Conservation (phyloP, 139 green algal species). For the Gonium pectorale region DNA sequence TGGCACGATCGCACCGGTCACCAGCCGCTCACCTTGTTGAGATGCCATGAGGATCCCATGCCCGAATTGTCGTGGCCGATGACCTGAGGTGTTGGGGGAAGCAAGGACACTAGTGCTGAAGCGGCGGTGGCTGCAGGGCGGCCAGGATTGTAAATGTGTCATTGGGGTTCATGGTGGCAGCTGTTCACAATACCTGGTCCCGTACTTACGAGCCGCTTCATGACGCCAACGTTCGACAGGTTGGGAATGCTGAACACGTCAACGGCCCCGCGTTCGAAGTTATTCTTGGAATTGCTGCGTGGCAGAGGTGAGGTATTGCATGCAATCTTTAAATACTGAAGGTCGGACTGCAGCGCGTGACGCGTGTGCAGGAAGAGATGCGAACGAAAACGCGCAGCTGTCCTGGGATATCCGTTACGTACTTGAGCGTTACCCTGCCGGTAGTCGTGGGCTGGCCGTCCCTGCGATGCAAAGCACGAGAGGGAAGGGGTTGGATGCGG, state of each 20-base stretch:
- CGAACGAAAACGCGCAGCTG: too few relatives aligned
- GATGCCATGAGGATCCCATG: slow-evolving; percentile 70
- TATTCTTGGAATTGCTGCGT: slow-evolving; percentile 58
- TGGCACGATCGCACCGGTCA: not conserved
- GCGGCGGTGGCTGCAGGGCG: too few relatives aligned
- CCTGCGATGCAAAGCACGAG: slow-evolving; percentile 44
- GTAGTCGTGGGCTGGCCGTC: slow-evolving; percentile 47
- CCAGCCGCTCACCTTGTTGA: slow-evolving; percentile 59
- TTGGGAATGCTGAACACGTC: slow-evolving; percentile 64
- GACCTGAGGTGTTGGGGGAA: too few relatives aligned
- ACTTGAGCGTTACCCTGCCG: slow-evolving; percentile 50
- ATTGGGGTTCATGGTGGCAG: too few relatives aligned
- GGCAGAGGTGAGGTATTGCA: not conserved
- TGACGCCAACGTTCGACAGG: slow-evolving; percentile 57
- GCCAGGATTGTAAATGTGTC: too few relatives aligned
- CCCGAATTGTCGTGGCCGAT: slow-evolving; percentile 76
- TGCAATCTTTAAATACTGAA: not conserved
- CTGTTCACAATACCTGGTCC: too few relatives aligned
- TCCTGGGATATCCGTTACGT: too few relatives aligned
- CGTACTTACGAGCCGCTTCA: slow-evolving; percentile 64
- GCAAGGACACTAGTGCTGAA: too few relatives aligned
- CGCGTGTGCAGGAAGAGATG: too few relatives aligned
- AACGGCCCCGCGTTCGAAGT: slow-evolving; percentile 71
- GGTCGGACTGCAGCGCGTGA: too few relatives aligned
- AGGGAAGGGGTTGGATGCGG: too few relatives aligned